Percentiles rank a stretch among this genome's conserved stretches.
Conservation (phyloP, 1,139 yeast genomes). For the Geotrichum restrictum region DNA sequence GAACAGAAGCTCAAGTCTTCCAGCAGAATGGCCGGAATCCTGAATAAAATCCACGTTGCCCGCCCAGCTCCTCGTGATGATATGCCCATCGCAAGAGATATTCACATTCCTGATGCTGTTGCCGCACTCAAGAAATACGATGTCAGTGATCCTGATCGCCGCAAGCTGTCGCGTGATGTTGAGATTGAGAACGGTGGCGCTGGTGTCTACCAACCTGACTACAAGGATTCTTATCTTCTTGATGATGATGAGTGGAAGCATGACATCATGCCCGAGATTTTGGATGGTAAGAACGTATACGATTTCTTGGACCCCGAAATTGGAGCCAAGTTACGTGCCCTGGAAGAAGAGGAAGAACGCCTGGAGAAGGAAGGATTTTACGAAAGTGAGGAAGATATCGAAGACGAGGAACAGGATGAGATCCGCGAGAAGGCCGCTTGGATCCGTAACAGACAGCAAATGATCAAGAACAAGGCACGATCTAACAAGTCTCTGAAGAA, state of each 20-base stretch:
- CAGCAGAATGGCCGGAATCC: conserved; percentile 79
- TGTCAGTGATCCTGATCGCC: conserved; percentile 74
- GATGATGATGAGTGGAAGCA: conserved; percentile 98
- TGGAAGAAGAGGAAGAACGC: conserved; percentile 95
- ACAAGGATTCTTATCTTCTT: conserved; percentile 83
- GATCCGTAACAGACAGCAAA: conserved; percentile 93
- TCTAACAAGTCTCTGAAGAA: conserved; percentile 83
- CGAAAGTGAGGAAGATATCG: conserved; percentile 63
- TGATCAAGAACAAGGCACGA: conserved; percentile 85
- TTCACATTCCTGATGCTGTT: conserved; percentile 76
- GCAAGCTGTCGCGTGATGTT: conserved; percentile 76
- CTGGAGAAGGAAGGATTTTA: conserved; percentile 93
- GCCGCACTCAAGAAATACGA: conserved; percentile 62
- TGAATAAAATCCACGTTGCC: conserved; percentile 94
- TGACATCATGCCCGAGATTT: conserved; percentile 92
- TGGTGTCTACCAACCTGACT: conserved; percentile 90
- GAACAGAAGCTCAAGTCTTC: conserved; percentile 95
- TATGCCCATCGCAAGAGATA: conserved; percentile 55
- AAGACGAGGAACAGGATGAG: conserved; percentile 61
- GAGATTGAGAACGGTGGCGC: conserved; percentile 98
- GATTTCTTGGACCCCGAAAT: conserved; percentile 97
- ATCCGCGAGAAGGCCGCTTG: conserved; percentile 83
- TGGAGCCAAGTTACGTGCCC: conserved; percentile 83
- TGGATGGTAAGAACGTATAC: conserved; percentile 94
- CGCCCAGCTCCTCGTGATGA: conserved; percentile 88